phyloP scores from a whole-genome alignment of 176 grass and related monocot genomes.

The Phoenix dactylifera region DNA sequence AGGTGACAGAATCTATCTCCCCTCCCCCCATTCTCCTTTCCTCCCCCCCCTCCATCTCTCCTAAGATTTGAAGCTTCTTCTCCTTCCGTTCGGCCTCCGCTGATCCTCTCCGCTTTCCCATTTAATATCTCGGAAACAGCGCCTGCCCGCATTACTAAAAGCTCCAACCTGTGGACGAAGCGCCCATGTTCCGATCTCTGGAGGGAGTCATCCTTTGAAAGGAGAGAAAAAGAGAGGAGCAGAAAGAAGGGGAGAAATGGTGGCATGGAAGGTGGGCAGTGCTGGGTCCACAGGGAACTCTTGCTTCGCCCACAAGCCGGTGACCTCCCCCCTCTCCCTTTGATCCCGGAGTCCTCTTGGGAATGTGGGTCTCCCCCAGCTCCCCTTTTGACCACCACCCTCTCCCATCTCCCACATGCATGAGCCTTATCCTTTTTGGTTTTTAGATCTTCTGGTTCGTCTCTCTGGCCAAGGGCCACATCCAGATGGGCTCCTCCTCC shows the following conservation, averaged over 20 bases:
- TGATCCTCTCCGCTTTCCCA: too few species aligned
- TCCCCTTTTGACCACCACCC: slow-evolving; percentile 7
- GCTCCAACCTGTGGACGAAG: not conserved
- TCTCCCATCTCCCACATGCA: not conserved
- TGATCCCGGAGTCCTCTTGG: slow-evolving; percentile 8
- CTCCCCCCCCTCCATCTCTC: too few species aligned
- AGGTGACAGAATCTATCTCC: too few species aligned
- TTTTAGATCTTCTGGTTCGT: not conserved
- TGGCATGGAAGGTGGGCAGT: slow-evolving; percentile 20
- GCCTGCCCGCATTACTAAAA: too few species aligned
- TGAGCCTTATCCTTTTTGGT: not conserved
- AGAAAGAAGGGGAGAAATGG: slow-evolving; percentile 11
- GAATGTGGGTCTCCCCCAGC: slow-evolving; percentile 11
- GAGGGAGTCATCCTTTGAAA: not conserved
- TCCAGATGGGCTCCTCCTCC: slow-evolving; percentile 1
- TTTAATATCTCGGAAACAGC: too few species aligned
- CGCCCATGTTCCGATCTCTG: not conserved
- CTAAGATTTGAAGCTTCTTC: too few species aligned
- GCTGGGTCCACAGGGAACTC: slow-evolving; percentile 19
- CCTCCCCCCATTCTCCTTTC: too few species aligned
- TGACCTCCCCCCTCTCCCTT: not conserved
- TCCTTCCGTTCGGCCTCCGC: too few species aligned
- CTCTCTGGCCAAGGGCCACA: not conserved
- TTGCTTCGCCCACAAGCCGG: slow-evolving; percentile 28
- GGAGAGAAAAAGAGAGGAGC: not conserved